Conservation (phyloP, 2,329 filamentous ascomycete species). For the Chrysoporthe deuterocubensis region DNA sequence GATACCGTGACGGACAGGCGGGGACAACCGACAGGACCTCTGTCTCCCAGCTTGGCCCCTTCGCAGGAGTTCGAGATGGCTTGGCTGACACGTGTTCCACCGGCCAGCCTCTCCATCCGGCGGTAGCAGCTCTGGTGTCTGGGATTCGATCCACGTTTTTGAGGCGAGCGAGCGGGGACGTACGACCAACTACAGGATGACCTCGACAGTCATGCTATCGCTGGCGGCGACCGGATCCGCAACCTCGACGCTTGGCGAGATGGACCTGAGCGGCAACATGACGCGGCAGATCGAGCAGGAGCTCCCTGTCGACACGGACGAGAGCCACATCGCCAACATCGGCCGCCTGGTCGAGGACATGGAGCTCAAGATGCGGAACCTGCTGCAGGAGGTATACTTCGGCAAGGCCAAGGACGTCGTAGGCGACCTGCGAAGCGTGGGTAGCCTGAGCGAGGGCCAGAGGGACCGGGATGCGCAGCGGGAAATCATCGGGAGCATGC, state of each 20-base stretch:
- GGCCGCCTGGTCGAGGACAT: conserved; percentile 96
- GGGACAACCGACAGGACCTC: neutral
- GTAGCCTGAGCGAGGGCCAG: conserved; percentile 81
- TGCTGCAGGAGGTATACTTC: conserved; percentile 98
- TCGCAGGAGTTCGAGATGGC: neutral
- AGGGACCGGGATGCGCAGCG: conserved; percentile 82
- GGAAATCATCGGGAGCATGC: conserved; percentile 78
- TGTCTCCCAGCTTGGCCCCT: neutral
- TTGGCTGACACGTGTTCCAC: conserved; percentile 1
- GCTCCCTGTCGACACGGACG: conserved; percentile 85
- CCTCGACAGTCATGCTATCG: conserved; percentile 92
- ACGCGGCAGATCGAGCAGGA: conserved; percentile 95
- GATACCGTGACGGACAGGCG: neutral
- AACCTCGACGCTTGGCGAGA: conserved; percentile 68
- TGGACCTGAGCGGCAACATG: conserved; percentile 97
- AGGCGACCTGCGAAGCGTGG: conserved; percentile 87
- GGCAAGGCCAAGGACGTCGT: conserved; percentile 99
- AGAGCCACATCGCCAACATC: conserved; percentile 93
- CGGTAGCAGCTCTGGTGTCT: conserved; percentile 73
- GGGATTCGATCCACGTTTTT: conserved; percentile 99
- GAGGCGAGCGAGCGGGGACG: conserved; percentile 92
- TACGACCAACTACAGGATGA: conserved; percentile 95
- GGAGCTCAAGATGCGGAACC: conserved; percentile 98
- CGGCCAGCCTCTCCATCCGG: conserved; percentile 63
- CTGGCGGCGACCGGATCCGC: conserved; percentile 65